Evolutionary conservation across 2,329 filamentous ascomycete species (phyloP).

Genomic region (Colletotrichum tabaci): DNA sequence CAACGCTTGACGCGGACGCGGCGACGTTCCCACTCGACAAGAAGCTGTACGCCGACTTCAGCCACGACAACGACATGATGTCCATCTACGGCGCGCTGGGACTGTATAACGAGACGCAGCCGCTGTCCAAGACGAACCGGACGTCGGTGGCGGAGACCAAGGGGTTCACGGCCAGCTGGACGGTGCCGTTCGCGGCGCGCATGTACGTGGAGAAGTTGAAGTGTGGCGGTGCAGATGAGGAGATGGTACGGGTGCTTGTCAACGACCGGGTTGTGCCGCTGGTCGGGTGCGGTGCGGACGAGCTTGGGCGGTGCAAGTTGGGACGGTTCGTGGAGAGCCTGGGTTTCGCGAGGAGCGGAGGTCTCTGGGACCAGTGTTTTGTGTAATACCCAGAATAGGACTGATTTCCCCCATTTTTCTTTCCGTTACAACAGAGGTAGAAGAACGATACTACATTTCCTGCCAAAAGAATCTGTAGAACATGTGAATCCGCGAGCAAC

Average conservation of each 20-base stretch:
- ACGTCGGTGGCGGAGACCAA: constrained; percentile 64
- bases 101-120: constrained; percentile 77
- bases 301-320: constrained; percentile 78
- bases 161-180: constrained; percentile 83
- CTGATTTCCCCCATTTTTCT: neutral
- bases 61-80: constrained; percentile 91
- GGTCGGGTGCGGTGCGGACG: constrained; percentile 78
- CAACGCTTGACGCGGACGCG: constrained; percentile 78
- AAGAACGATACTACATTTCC: neutral
- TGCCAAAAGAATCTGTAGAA: neutral
- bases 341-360: constrained; percentile 79
- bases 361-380: constrained; percentile 80
- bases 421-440: neutral
- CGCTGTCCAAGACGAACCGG: constrained; percentile 66
- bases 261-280: constrained; percentile 87
- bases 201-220: constrained; percentile 91
- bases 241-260: constrained; percentile 83
- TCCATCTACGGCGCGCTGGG: constrained; percentile 83
- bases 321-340: constrained; percentile 81
- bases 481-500: neutral
- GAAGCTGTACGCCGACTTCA: constrained; percentile 88
- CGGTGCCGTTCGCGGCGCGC: constrained; percentile 84
- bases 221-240: constrained; percentile 68
- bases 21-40: constrained; percentile 81
- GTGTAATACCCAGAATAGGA: constrained; percentile 43